A percentile compares a stretch with the other conserved stretches of the same genome.
Evolutionary conservation across 352 stramenopile genomes (phyloP).

Genomic region (Phytopythium sindhum): DNA sequence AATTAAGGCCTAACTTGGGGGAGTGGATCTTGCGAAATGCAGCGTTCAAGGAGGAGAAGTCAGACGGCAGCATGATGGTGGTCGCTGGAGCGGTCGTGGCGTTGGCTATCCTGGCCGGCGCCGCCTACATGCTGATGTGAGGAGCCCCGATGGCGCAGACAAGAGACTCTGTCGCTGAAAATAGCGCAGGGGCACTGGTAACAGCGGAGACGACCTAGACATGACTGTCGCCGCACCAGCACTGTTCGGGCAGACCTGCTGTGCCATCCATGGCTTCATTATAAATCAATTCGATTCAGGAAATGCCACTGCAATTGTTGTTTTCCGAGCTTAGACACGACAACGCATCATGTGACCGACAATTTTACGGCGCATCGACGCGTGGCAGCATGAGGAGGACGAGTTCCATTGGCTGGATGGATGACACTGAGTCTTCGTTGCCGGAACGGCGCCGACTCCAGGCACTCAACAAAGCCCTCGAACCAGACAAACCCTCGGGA

Average conservation of each 20-base stretch:
- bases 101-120: slow-evolving; percentile 44
- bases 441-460: too few species aligned
- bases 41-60: slow-evolving; percentile 71
- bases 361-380: too few species aligned
- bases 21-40: slow-evolving; percentile 1
- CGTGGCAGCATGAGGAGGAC: too few species aligned
- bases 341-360: too few species aligned
- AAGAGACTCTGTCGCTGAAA: background rate
- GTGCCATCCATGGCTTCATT: background rate
- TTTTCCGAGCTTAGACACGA: too few species aligned
- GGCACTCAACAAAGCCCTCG: too few species aligned
- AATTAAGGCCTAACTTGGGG: background rate
- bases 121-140: slow-evolving; percentile 54
- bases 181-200: background rate
- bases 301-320: too few species aligned
- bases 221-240: background rate
- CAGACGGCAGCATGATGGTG: slow-evolving; percentile 39
- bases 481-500: too few species aligned
- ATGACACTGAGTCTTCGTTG: too few species aligned
- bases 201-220: background rate
- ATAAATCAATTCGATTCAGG: too few species aligned
- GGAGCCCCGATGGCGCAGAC: background rate
- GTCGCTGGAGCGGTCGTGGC: slow-evolving; percentile 48
- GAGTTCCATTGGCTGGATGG: too few species aligned
- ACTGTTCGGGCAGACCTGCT: background rate